These are phyloP conservation scores for Helminthosporium solani DNA, from an alignment of 2,329 filamentous ascomycete species.

Conservation along the genomic window DNA sequence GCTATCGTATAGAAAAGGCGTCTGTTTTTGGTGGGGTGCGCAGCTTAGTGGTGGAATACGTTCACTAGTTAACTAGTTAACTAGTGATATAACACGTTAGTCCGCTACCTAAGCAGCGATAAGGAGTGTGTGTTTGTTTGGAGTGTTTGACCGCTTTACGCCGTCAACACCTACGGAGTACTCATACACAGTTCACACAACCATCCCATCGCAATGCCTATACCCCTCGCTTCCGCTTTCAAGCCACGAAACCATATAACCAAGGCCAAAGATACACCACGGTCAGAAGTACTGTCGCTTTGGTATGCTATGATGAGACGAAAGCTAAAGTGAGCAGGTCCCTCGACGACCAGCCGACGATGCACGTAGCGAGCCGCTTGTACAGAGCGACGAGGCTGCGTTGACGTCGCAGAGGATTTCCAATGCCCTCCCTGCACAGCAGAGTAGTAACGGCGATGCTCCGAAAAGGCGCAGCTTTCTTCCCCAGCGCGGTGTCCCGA, in stretches of 20 bases:
- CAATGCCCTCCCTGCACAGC: neutral
- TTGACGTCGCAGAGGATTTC: neutral
- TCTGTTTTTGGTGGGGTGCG: too few relatives aligned
- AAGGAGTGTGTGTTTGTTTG: constrained; percentile 10
- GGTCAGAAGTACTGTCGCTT: constrained; percentile 9
- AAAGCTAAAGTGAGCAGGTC: constrained; percentile 3
- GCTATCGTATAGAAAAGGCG: too few relatives aligned
- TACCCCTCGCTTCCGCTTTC: constrained; percentile 20
- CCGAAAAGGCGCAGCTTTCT: constrained; percentile 30
- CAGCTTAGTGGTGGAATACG: too few relatives aligned
- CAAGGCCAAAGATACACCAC: constrained; percentile 14
- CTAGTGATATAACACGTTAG: constrained; percentile 5
- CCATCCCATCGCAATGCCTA: constrained; percentile 17
- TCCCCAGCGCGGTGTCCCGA: constrained; percentile 36
- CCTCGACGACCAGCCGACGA: constrained; percentile 1
- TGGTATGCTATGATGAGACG: neutral
- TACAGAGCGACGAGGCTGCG: neutral
- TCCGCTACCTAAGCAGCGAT: constrained; percentile 3
- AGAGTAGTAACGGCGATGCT: constrained; percentile 5
- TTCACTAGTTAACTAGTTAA: too few relatives aligned
- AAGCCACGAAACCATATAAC: constrained; percentile 18
- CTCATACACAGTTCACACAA: neutral
- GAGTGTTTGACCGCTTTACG: neutral
- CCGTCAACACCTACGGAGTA: neutral
- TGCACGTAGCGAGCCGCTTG: neutral